Base-by-base conservation (phyloP, 1,284 basidiomycete species). In the Heterobasidion annosum region DNA sequence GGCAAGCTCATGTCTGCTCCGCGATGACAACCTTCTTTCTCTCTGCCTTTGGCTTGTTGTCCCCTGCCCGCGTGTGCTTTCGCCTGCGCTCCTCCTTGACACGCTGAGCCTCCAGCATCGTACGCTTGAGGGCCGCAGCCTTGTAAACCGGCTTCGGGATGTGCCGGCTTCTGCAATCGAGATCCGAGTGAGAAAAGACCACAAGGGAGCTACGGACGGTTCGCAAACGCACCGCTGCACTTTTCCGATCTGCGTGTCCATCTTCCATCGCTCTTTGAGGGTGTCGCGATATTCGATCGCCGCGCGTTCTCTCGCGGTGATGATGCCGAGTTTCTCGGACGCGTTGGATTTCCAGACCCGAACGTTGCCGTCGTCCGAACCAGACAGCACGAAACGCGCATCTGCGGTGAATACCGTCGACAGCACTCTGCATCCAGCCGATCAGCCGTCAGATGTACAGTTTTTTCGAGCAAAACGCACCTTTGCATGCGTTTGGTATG, bases 401-500 rank as follows among this genome's bases (percentile, higher is more conserved):
- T 99, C 97, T 18, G 86, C 84, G 0, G 93, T 93, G 73, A 88
- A 98, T 61, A 82, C 75, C 42, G 84, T 87, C 46, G 85, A 83
- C 8, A 82, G 79, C 10, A 91, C 83, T 58, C 86, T 88, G 57
- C 9, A 68, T 1, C 12, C 12, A 42, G 42, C 13, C n/a, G 12
- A 69, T 34, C 68, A 65, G 8, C 71, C 64, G 63, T 59, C 10
- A 43, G 34, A 32, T 19, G 16, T 16, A 49, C 33, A 25, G 32
- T 13, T 16, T 33, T 12, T 34, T 9, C 34, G 25, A 50, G 32
- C 2, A 15, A 51, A 52, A 58, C 68, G 52, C 52, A 92, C 88
- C 94, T 82, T 69, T 99, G 96, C 97, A 99, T 99, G 45, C 97
- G 90, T 73, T 98, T 98, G 25, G 93, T 96, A 72, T 99, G 96